These are phyloP conservation scores for bread wheat (Triticum aestivum) DNA, from an alignment of 176 grass and related monocot genomes.

Conservation along the genomic window DNA sequence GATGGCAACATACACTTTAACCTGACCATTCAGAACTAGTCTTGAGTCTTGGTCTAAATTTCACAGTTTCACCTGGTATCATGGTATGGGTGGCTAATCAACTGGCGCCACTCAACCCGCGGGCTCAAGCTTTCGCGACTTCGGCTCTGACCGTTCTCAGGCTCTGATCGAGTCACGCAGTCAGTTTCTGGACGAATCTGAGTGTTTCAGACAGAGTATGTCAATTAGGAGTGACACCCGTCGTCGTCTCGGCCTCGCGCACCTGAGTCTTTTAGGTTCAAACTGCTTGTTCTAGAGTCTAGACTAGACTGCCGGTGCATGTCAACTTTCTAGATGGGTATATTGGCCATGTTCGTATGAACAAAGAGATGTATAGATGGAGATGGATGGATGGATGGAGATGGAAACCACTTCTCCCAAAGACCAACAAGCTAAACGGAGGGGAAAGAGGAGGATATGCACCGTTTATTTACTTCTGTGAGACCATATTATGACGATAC, in stretches of 20 bases:
- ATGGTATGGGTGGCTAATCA: not conserved
- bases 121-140: not conserved
- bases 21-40: not conserved
- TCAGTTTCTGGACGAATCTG: conserved; percentile 18
- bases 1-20: not conserved
- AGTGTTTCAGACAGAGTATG: conserved; percentile 10
- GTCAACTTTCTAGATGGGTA: conserved; percentile 20
- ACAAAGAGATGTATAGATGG: not conserved
- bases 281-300: not conserved
- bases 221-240: not conserved
- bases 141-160: conserved; percentile 8
- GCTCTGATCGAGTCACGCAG: conserved; percentile 2
- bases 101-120: conserved; percentile 5
- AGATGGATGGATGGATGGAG: not conserved
- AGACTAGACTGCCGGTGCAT: not conserved
- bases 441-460: not conserved
- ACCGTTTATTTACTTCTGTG: not conserved
- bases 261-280: not conserved
- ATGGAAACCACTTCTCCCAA: not conserved
- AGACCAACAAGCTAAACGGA: not conserved
- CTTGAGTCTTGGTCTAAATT: not conserved
- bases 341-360: conserved; percentile 27
- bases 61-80: not conserved
- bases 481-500: not conserved
- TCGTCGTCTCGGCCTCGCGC: too few species aligned